A percentile compares a stretch with the other conserved stretches of the same genome.
These are phyloP conservation scores for Salisapilia sapeloensis DNA, from an alignment of 352 stramenopile genomes.

Conservation along the genomic window DNA sequence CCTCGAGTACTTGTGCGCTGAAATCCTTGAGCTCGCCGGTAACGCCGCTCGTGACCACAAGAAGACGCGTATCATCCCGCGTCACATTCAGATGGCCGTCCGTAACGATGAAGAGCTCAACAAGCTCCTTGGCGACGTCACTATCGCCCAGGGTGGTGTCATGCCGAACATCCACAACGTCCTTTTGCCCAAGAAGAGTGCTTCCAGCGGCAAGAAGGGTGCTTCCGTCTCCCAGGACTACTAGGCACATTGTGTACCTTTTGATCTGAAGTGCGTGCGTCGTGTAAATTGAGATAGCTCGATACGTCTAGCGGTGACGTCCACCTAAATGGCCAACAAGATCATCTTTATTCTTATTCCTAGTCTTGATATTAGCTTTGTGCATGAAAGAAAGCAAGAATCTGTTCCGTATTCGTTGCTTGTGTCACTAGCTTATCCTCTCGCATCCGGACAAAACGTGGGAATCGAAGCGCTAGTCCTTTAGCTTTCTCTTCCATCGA, in stretches of 20 bases:
- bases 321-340: too few relatives aligned
- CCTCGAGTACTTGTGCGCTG: constrained; percentile 88
- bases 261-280: too few relatives aligned
- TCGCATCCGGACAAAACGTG: constrained; percentile 92
- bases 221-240: constrained; percentile 35
- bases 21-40: constrained; percentile 90
- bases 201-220: constrained; percentile 25
- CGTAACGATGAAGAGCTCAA: constrained; percentile 92
- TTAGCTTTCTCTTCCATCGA: constrained; percentile 8
- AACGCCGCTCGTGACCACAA: constrained; percentile 94
- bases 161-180: constrained; percentile 93
- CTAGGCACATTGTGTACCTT: constrained; percentile 8
- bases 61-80: constrained; percentile 91
- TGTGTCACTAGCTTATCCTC: constrained; percentile 92
- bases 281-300: too few relatives aligned
- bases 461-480: constrained; percentile 96
- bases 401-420: constrained; percentile 91
- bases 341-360: too few relatives aligned
- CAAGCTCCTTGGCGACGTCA: constrained; percentile 88
- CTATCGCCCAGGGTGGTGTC: constrained; percentile 91
- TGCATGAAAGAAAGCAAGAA: constrained; percentile 51
- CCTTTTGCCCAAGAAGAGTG: constrained; percentile 76
- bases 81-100: constrained; percentile 92
- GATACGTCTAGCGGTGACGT: too few relatives aligned
- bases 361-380: too few relatives aligned